phyloP scores from a whole-genome alignment of 441 rosid genomes.

The Eruca vesicaria region DNA sequence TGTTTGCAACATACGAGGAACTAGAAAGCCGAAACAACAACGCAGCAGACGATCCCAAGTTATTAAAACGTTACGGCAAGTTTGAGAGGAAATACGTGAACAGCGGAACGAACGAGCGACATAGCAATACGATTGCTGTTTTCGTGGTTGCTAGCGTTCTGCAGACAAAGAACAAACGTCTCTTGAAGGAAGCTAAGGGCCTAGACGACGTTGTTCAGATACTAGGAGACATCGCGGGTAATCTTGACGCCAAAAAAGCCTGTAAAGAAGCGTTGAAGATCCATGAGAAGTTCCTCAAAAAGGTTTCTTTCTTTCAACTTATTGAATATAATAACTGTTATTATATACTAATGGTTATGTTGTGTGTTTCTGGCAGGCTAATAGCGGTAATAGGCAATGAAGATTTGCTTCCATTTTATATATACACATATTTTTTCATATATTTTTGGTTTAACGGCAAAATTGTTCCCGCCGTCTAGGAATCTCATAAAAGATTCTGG shows the following conservation, averaged over 20 bases:
- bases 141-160: slow-evolving; percentile 88
- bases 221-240: slow-evolving; percentile 64
- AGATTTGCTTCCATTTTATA: slow-evolving; percentile 14
- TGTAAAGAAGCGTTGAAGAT: slow-evolving; percentile 78
- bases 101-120: slow-evolving; percentile 49
- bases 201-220: slow-evolving; percentile 90
- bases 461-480: slow-evolving; percentile 12
- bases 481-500: slow-evolving; percentile 1
- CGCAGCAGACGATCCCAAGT: slow-evolving; percentile 39
- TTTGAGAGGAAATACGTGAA: slow-evolving; percentile 62
- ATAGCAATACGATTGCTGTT: slow-evolving; percentile 61
- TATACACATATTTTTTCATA: neutral
- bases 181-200: slow-evolving; percentile 82
- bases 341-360: neutral
- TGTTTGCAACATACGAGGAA: slow-evolving; percentile 58
- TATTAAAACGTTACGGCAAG: slow-evolving; percentile 74
- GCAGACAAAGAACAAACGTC: slow-evolving; percentile 76
- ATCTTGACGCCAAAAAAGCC: slow-evolving; percentile 79
- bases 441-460: neutral
- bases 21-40: slow-evolving; percentile 26
- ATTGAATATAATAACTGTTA: neutral
- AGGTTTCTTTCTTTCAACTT: slow-evolving; percentile 40
- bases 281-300: slow-evolving; percentile 69
- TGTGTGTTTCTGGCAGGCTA: slow-evolving; percentile 26
- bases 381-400: slow-evolving; percentile 26